Conservation (phyloP, 495 filamentous ascomycete species). For the Chaetomidium leptoderma region DNA sequence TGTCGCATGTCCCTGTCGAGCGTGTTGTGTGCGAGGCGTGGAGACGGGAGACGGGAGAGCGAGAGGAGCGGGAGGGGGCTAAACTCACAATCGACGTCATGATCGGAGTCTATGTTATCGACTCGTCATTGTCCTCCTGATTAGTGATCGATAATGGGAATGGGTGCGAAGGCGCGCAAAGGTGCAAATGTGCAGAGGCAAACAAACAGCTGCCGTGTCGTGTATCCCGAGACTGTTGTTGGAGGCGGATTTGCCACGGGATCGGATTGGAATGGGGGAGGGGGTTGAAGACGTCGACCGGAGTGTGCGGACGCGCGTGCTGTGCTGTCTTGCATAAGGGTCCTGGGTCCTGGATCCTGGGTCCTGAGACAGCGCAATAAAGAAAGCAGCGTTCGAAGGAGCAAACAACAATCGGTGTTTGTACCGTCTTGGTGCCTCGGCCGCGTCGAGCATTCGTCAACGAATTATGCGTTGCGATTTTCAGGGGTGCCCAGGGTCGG, state of each 20-base stretch:
- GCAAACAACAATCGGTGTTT: conserved; percentile 3
- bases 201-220: background rate
- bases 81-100: conserved; percentile 48
- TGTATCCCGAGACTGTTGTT: background rate
- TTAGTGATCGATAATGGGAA: background rate
- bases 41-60: background rate
- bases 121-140: conserved; percentile 5
- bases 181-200: background rate
- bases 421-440: background rate
- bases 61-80: conserved; percentile 2
- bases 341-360: too few species aligned
- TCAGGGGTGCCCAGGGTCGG: background rate
- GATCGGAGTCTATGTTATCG: conserved; percentile 22
- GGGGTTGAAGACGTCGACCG: background rate
- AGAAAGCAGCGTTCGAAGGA: background rate
- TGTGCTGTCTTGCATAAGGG: background rate
- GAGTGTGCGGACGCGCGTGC: background rate
- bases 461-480: background rate
- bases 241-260: background rate
- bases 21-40: background rate
- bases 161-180: background rate
- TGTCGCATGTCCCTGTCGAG: background rate
- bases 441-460: background rate
- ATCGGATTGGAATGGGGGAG: background rate
- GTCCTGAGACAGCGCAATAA: background rate